phyloP scores from a whole-genome alignment of 1,284 basidiomycete genomes.

The Cutaneotrichosporon sp. region DNA sequence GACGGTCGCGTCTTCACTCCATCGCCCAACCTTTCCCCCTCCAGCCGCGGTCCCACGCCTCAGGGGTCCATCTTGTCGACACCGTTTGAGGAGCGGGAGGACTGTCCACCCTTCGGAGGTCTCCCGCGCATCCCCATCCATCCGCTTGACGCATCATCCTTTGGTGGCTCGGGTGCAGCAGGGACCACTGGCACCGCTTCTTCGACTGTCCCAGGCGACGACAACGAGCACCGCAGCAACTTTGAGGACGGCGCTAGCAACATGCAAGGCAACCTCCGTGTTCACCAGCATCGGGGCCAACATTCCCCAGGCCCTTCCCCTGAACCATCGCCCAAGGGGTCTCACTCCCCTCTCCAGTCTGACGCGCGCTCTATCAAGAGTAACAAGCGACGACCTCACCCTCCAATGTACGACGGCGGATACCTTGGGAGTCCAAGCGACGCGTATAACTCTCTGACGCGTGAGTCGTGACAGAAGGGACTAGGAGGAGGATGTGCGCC shows the following conservation, averaged over 20 bases:
- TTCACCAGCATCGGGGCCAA: constrained; percentile 1
- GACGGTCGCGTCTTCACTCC: constrained; percentile 8
- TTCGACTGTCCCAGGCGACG: not conserved
- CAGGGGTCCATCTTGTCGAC: constrained; percentile 8
- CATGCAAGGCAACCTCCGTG: not conserved
- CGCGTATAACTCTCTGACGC: not conserved
- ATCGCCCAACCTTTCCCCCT: not conserved
- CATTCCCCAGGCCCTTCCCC: not conserved
- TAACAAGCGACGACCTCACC: not conserved
- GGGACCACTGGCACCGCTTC: not conserved
- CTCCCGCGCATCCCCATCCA: not conserved
- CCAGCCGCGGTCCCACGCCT: not conserved
- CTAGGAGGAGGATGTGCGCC: not conserved
- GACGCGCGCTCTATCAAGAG: constrained; percentile 5
- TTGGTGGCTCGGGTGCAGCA: not conserved
- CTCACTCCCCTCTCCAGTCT: not conserved
- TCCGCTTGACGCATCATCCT: not conserved
- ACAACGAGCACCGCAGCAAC: not conserved
- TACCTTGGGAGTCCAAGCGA: not conserved
- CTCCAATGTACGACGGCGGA: not conserved
- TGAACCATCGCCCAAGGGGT: constrained; percentile 1
- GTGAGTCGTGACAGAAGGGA: not conserved
- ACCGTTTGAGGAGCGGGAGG: not conserved
- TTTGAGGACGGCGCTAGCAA: not conserved
- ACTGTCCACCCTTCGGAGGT: not conserved